phyloP scores from a whole-genome alignment of 2,329 filamentous ascomycete species.

The Amesomyces nigricolor region DNA sequence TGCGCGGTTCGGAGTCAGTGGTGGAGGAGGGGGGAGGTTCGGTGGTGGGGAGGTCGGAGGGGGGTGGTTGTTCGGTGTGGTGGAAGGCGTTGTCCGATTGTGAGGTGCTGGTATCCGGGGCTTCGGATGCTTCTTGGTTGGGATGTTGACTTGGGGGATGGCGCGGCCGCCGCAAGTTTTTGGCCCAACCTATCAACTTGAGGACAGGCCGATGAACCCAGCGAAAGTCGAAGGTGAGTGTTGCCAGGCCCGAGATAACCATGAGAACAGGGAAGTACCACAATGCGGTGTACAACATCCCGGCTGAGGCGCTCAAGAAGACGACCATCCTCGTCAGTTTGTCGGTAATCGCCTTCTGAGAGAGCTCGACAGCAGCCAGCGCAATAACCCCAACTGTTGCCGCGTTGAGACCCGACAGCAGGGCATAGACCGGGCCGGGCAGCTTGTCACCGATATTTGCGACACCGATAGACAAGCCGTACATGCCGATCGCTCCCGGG shows the following conservation, averaged over 20 bases:
- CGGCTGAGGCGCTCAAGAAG: conserved; percentile 57
- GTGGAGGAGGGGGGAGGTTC: conserved; percentile 7
- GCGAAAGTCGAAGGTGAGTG: conserved; percentile 51
- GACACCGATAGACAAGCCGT: conserved; percentile 59
- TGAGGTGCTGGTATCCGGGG: neutral
- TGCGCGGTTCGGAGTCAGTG: conserved; percentile 26
- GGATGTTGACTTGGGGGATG: conserved; percentile 4
- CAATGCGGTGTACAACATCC: conserved; percentile 63
- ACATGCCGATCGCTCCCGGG: conserved; percentile 67
- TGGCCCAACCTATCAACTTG: neutral
- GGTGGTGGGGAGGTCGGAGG: neutral
- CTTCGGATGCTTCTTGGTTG: neutral
- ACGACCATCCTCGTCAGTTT: conserved; percentile 57
- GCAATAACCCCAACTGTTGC: conserved; percentile 68
- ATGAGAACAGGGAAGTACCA: conserved; percentile 72
- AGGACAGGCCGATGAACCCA: conserved; percentile 39
- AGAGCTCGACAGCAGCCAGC: conserved; percentile 61
- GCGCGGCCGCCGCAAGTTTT: neutral
- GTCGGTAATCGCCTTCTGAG: conserved; percentile 63
- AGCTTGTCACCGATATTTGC: conserved; percentile 53
- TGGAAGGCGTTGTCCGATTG: neutral
- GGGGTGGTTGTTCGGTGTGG: neutral
- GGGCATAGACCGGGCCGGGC: conserved; percentile 58
- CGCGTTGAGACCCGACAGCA: conserved; percentile 66
- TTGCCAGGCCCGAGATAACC: conserved; percentile 45